Evolutionary conservation across 2,329 filamentous ascomycete species (phyloP).

Genomic region (Fusarium sp.): DNA sequence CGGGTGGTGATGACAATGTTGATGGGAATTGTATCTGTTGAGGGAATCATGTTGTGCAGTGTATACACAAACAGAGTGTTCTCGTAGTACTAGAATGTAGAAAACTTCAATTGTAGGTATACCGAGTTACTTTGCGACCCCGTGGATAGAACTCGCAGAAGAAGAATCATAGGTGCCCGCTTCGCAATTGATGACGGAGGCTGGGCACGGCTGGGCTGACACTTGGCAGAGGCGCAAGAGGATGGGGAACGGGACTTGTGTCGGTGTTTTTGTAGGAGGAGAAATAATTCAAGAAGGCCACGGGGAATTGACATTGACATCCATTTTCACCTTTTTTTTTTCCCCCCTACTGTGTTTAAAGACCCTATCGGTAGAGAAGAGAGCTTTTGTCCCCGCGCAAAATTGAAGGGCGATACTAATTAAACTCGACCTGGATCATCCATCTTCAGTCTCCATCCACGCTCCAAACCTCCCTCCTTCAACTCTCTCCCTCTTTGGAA

Average conservation of each 20-base stretch:
- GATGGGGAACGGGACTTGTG: slow-evolving; percentile 15
- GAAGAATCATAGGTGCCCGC: neutral
- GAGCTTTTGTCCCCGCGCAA: neutral
- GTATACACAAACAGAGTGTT: neutral
- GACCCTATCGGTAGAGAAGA: neutral
- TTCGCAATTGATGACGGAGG: neutral
- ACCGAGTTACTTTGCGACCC: neutral
- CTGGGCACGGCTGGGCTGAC: slow-evolving; percentile 31
- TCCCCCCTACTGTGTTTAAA: neutral
- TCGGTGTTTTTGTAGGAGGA: neutral
- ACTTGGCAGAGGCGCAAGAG: slow-evolving; percentile 33
- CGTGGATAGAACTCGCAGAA: neutral
- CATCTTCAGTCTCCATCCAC: slow-evolving; percentile 1
- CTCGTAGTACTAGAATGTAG: neutral
- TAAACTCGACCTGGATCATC: slow-evolving; percentile 22
- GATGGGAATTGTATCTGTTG: neutral
- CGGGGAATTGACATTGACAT: neutral
- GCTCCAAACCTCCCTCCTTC: slow-evolving; percentile 7
- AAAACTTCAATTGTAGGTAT: neutral
- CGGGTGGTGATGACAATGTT: neutral
- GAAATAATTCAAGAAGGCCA: neutral
- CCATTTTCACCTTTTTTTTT: neutral
- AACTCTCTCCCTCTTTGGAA: slow-evolving; percentile 8
- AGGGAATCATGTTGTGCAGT: neutral
- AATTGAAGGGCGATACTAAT: slow-evolving; percentile 21